phyloP scores from a whole-genome alignment of 768 basidiomycete species.

The Fomitopsis serialis region DNA sequence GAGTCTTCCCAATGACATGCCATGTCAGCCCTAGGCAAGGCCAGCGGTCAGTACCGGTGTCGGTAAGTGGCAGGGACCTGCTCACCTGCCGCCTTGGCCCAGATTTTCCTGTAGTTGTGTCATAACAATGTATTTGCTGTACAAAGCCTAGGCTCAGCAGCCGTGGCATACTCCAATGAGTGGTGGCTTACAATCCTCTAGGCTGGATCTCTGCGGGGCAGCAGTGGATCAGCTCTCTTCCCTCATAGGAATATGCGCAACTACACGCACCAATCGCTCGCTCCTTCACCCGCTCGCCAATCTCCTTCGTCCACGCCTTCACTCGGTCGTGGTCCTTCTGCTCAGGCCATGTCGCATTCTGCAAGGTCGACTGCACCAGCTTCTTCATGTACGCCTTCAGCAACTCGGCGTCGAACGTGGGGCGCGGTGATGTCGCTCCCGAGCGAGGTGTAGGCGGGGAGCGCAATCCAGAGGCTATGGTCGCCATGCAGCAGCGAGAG shows the following conservation, averaged over 20 bases:
- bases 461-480: constrained; percentile 8
- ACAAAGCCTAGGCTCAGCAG: constrained; percentile 8
- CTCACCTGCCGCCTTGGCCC: constrained; percentile 81
- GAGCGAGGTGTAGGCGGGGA: constrained; percentile 17
- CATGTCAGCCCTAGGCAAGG: constrained; percentile 59
- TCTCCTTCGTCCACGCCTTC: constrained; percentile 76
- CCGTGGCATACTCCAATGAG: neutral
- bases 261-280: constrained; percentile 56
- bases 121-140: constrained; percentile 81
- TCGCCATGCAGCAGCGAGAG: neutral
- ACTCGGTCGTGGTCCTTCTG: constrained; percentile 64
- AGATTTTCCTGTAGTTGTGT: constrained; percentile 83
- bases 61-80: neutral
- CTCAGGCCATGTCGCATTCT: constrained; percentile 61
- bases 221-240: neutral
- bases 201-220: constrained; percentile 63
- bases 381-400: constrained; percentile 81
- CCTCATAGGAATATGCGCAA: neutral
- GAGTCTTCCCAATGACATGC: constrained; percentile 87
- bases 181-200: constrained; percentile 65
- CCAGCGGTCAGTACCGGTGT: constrained; percentile 1
- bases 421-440: constrained; percentile 55
- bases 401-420: constrained; percentile 64
- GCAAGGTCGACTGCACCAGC: constrained; percentile 65
- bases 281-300: constrained; percentile 80